A percentile compares a stretch with the other conserved stretches of the same genome.
These are phyloP conservation scores for Phytophthora kernoviae DNA, from an alignment of 352 stramenopile genomes.

Conservation along the genomic window DNA sequence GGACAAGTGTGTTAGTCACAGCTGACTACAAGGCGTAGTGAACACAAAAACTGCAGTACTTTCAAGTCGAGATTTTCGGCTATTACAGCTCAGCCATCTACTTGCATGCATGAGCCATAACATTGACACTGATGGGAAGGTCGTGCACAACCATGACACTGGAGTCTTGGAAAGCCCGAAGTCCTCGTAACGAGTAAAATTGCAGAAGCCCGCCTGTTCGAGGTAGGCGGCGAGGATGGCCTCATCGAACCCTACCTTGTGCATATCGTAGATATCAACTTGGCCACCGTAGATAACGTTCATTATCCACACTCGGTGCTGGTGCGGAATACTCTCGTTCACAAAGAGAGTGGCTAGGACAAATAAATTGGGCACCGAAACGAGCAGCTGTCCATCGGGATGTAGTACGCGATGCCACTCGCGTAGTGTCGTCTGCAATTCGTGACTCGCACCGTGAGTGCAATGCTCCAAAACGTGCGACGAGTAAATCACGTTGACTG, in stretches of 20 bases:
- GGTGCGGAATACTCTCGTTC: conserved; percentile 51
- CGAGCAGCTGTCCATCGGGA: conserved; percentile 56
- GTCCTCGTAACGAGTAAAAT: conserved; percentile 44
- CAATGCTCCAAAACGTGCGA: conserved; percentile 82
- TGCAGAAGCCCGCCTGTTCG: conserved; percentile 56
- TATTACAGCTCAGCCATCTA: background rate
- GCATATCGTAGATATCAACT: conserved; percentile 67
- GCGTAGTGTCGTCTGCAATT: conserved; percentile 52
- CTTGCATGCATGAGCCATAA: conserved; percentile 39
- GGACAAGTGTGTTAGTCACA: no score
- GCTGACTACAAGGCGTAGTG: no score
- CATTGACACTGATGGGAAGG: conserved; percentile 69
- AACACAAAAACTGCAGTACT: no score
- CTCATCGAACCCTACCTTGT: conserved; percentile 79
- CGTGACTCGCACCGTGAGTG: conserved; percentile 55
- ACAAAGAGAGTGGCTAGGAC: conserved; percentile 64
- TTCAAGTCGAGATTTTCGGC: no score
- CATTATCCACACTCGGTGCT: conserved; percentile 71
- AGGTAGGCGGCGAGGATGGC: conserved; percentile 56
- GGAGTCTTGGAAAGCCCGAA: conserved; percentile 64
- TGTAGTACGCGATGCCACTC: conserved; percentile 79
- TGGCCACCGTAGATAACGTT: conserved; percentile 79
- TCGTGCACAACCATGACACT: conserved; percentile 46
- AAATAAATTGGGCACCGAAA: conserved; percentile 71
- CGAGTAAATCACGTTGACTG: conserved; percentile 66